Percentiles rank a stretch among this genome's conserved stretches.
These are phyloP conservation scores for Xylariaceae sp. DNA, from an alignment of 2,329 filamentous ascomycete species.

Conservation along the genomic window DNA sequence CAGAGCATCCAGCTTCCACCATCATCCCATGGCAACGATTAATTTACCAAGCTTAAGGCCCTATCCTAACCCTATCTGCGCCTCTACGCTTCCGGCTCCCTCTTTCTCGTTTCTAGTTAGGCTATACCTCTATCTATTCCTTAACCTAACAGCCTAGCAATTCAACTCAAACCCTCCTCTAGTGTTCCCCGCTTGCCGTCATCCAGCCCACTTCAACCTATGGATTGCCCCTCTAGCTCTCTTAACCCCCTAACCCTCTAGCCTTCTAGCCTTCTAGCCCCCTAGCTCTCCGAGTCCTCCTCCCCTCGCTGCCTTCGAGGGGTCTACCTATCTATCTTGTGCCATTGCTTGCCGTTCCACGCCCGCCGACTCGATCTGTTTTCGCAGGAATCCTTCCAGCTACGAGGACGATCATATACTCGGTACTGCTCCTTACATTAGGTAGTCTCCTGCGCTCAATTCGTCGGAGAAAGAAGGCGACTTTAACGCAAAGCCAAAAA, in stretches of 20 bases:
- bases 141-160: no score
- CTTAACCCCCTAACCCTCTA: no score
- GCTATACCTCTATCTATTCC: constrained; percentile 1
- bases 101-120: constrained; percentile 12
- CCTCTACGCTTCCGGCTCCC: constrained; percentile 5
- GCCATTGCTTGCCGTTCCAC: constrained; percentile 7
- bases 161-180: no score
- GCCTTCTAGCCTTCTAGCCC: no score
- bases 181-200: constrained; percentile 17
- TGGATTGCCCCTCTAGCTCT: no score
- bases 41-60: background rate
- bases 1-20: constrained; percentile 17
- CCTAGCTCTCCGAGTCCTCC: constrained; percentile 11
- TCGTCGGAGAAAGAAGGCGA: constrained; percentile 17
- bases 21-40: constrained; percentile 13
- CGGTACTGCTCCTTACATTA: background rate
- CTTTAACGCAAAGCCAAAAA: constrained; percentile 10
- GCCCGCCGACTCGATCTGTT: constrained; percentile 8
- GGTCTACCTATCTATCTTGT: constrained; percentile 5
- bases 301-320: constrained; percentile 1
- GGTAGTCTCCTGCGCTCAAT: constrained; percentile 13
- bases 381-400: background rate
- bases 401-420: background rate
- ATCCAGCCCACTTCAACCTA: constrained; percentile 17
- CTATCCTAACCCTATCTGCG: constrained; percentile 1